Conservation (phyloP, 2,329 filamentous ascomycete genomes). For the Pseudogymnoascus sp. region DNA sequence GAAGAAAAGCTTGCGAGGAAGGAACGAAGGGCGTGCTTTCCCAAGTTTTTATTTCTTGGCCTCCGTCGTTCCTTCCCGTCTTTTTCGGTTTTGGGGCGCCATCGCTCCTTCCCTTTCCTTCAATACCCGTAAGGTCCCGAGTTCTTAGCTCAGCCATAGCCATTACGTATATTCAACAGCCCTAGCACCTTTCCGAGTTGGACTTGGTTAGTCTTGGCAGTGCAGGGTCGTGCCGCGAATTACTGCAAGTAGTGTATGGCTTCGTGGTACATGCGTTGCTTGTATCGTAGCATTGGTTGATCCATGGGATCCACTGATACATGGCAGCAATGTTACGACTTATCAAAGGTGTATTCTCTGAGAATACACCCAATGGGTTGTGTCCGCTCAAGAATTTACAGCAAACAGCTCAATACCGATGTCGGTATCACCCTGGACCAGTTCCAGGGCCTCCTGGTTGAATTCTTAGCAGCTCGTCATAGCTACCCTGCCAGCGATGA, state of each 20-base stretch:
- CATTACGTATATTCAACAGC: slow-evolving; percentile 5
- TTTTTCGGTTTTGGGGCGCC: not conserved
- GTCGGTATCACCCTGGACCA: slow-evolving; percentile 21
- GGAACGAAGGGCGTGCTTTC: not conserved
- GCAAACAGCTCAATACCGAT: slow-evolving; percentile 20
- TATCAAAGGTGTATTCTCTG: not conserved
- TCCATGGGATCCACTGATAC: not conserved
- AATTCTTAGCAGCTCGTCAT: not conserved
- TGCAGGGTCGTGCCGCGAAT: not conserved
- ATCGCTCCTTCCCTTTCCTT: not conserved
- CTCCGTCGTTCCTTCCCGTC: not conserved
- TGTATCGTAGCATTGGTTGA: slow-evolving; percentile 5
- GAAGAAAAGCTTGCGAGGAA: not conserved
- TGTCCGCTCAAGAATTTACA: not conserved
- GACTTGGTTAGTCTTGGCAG: not conserved
- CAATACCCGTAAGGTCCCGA: not conserved
- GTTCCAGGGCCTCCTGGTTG: not conserved
- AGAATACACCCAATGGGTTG: not conserved
- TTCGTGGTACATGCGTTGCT: not conserved
- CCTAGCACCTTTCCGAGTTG: not conserved
- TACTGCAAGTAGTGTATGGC: not conserved
- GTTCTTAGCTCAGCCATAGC: not conserved
- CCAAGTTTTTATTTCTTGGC: not conserved
- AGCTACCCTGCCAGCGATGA: not conserved
- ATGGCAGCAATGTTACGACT: not conserved